Evolutionary conservation across 2,329 filamentous ascomycete genomes (phyloP).

Genomic region (Mycosphaerella sp.): DNA sequence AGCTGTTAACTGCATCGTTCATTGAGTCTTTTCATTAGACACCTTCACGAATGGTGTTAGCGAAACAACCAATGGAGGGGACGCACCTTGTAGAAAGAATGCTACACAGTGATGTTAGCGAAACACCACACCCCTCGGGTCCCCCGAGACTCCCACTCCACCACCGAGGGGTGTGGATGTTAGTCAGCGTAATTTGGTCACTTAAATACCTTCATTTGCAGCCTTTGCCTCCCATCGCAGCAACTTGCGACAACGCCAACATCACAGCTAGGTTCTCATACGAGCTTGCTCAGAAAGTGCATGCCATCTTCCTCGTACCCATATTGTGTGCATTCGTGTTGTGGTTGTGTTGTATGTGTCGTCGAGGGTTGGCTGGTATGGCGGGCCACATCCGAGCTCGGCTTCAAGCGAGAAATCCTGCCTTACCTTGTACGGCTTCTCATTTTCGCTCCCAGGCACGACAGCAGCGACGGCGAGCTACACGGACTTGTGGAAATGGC

Average conservation of each 20-base stretch:
- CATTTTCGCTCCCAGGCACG: neutral
- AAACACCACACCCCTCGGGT: no score
- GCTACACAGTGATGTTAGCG: no score
- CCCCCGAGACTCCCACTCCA: no score
- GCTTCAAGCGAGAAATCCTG: neutral
- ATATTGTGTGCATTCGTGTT: neutral
- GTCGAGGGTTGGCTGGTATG: neutral
- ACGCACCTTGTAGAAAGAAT: no score
- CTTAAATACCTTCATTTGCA: no score
- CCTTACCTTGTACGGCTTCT: neutral
- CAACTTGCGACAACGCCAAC: neutral
- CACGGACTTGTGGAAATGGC: neutral
- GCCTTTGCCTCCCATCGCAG: neutral
- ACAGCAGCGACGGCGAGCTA: neutral
- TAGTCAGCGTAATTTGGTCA: no score
- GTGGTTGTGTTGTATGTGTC: neutral
- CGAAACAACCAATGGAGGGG: no score
- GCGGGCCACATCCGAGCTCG: neutral
- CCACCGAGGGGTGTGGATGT: no score
- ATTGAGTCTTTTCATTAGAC: no score
- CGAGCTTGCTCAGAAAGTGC: neutral
- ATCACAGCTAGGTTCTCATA: neutral
- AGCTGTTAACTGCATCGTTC: no score
- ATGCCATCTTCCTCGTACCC: neutral
- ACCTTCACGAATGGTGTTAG: no score